Evolutionary conservation across 257 asterid genomes (phyloP), one percentile per base, ranked within the genome.

Genomic region (Misopates orontium): DNA sequence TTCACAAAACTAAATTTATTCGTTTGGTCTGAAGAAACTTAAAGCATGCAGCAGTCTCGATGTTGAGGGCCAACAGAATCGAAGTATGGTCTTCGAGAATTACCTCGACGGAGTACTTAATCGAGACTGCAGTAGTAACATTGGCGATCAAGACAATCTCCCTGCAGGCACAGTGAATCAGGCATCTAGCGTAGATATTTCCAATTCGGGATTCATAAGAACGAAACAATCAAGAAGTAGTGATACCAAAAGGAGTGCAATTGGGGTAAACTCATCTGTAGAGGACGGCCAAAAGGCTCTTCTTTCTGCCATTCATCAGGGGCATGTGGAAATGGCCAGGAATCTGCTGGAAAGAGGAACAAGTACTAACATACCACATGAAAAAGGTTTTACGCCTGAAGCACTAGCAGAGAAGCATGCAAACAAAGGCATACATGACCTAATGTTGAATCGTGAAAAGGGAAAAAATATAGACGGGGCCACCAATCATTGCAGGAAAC

Each of bases 281-380:
- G 84, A 71, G 68, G 76, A 83, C 64, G 75, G 80, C 61, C 77
- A 75, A 54, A 70, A 83, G 18, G 80, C 83, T 52, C 85, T 82
- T 41, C 80, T 78, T 32, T 21, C 39, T 56, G 86, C 87, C 61
- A 72, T 83, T 72, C 72, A 67, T 42, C 73, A 79, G 44, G 86
- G 87, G 52, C 81, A 78, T 64, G 73, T 78, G 50, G 88, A 80
- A 64, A 80, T 67, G 80, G 85, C 71, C 19, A 68, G 55, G 61
- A 18, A 72, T 42, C 23, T 82, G 80, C 87, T 80, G 63, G 91
- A 82, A 75, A 68, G 75, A 76, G 87, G 76, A 51, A 77, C 76
- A 72, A 54, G 72, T 51, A 72, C 54, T 51, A 77, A 79, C 56
- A 83, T 64, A 76, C 78, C 73, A 11, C 83, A 81, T 53, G 54